phyloP scores from a whole-genome alignment of 805 yeast genomes.

The Scheffersomyces amazonensis region DNA sequence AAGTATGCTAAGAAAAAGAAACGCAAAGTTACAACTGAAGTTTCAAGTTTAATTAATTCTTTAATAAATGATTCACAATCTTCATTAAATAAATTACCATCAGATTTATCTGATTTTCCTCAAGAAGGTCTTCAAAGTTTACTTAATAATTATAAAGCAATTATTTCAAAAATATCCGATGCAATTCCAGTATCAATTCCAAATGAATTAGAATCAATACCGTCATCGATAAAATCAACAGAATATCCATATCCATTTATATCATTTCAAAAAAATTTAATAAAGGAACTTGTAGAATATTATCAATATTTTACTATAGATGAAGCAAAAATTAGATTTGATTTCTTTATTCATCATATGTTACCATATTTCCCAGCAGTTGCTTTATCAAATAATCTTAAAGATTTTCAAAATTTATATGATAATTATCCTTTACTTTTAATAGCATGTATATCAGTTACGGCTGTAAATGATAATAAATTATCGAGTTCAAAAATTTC shows the following conservation, averaged over 20 bases:
- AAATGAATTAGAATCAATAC: background rate
- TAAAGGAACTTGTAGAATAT: conserved; percentile 33
- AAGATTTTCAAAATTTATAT: conserved; percentile 37
- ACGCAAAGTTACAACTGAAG: conserved; percentile 13
- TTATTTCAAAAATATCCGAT: background rate
- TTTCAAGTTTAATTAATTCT: background rate
- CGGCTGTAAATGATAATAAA: conserved; percentile 41
- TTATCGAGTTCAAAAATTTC: conserved; percentile 5
- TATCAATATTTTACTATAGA: conserved; percentile 27
- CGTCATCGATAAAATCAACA: background rate
- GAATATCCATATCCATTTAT: conserved; percentile 13
- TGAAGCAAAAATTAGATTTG: conserved; percentile 32
- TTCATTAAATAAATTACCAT: background rate
- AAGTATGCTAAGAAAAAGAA: conserved; percentile 33
- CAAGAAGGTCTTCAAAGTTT: background rate
- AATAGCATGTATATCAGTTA: conserved; percentile 42
- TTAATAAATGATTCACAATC: background rate
- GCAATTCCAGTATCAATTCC: background rate
- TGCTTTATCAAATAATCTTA: conserved; percentile 32
- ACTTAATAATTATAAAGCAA: background rate
- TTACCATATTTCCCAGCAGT: conserved; percentile 49
- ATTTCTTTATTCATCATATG: conserved; percentile 35
- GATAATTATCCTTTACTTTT: conserved; percentile 44
- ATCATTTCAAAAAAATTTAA: conserved; percentile 13
- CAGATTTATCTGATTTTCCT: background rate